phyloP scores from a whole-genome alignment of 2,329 filamentous ascomycete species.

The Knufia petricola region DNA sequence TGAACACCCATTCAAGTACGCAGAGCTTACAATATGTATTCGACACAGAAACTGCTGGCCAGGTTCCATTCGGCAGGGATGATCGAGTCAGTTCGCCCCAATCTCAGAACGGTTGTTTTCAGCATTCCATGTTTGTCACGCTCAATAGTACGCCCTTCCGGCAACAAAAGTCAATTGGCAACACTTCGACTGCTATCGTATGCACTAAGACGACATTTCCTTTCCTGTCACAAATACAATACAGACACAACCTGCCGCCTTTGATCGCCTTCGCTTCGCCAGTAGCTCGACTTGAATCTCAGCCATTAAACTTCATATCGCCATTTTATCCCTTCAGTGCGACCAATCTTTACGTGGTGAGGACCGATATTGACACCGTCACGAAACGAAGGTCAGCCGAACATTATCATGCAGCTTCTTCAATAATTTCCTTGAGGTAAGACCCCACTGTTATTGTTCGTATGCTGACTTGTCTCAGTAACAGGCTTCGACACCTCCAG shows the following conservation, averaged over 20 bases:
- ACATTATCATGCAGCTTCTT: no score
- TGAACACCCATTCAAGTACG: neutral
- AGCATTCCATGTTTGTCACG: slow-evolving; percentile 5
- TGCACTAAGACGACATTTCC: slow-evolving; percentile 5
- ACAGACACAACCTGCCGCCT: slow-evolving; percentile 1
- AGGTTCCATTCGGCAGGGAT: slow-evolving; percentile 3
- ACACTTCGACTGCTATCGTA: slow-evolving; percentile 8
- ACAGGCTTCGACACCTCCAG: slow-evolving; percentile 5
- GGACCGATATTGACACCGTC: neutral
- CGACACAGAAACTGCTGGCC: slow-evolving; percentile 5
- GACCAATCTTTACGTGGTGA: neutral
- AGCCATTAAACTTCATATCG: neutral
- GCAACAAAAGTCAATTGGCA: slow-evolving; percentile 10
- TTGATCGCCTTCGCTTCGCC: slow-evolving; percentile 6
- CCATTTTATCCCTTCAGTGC: neutral
- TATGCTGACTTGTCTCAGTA: neutral
- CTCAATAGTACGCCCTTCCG: slow-evolving; percentile 10
- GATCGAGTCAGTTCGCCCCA: slow-evolving; percentile 1
- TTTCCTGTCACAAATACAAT: slow-evolving; percentile 5
- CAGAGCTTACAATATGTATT: slow-evolving; percentile 3
- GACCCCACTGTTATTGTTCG: no score
- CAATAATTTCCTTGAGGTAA: no score
- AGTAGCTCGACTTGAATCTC: slow-evolving; percentile 10
- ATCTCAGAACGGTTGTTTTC: slow-evolving; percentile 6
- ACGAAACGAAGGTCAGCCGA: no score